Evolutionary conservation across 2,329 filamentous ascomycete genomes (phyloP), one percentile per base, ranked within the genome.

Genomic region (Verticillium longisporum): DNA sequence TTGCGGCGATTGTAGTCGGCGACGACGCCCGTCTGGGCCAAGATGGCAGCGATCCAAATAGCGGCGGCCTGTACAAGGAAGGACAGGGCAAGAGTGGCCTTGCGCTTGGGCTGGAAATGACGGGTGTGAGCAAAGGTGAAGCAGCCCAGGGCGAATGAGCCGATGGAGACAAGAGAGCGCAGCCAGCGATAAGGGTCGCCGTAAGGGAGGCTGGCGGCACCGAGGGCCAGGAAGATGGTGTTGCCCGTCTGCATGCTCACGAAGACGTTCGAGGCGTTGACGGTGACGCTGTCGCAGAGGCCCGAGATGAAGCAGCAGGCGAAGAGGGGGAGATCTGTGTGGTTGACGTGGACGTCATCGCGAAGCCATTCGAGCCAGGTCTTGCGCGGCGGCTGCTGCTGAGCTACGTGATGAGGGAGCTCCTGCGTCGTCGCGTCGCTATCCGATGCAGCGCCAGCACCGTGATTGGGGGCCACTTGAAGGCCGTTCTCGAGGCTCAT

Each of bases 221-320:
- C 84, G 26, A 88, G 80, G 18, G 82, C 84, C 45, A 88, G 77
- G 72, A 87, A 86, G 66, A 88, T 81, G 10, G 85, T 87, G 71
- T 88, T 88, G 45, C 84, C 84, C 15, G 75, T 77, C 63, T 77
- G 75, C 74, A 77, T 78, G 55, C 71, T 73, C 31, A 76, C 75
- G 60, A 76, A 76, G 56, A 74, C 73, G 55, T 68, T 70, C 32
- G 71, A 70, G 26, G 74, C 76, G 62, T 75, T 76, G 68, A 77
- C 76, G 21, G 74, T 70, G 21, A 74, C 73, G 62, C 72, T 72
- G 67, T 78, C 76, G 64, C 74, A 75, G 50, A 78, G 66, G 1
- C 75, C 76, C 1, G 74, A 75, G 11, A 77, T 67, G 33, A 72
- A 68, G 65, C 73, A 71, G 71, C 74, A 75, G 61, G 70, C 64